A percentile compares a stretch with the other conserved stretches of the same genome.
Evolutionary conservation across 352 stramenopile genomes (phyloP).

Genomic region (Globisporangium takayamanum): DNA sequence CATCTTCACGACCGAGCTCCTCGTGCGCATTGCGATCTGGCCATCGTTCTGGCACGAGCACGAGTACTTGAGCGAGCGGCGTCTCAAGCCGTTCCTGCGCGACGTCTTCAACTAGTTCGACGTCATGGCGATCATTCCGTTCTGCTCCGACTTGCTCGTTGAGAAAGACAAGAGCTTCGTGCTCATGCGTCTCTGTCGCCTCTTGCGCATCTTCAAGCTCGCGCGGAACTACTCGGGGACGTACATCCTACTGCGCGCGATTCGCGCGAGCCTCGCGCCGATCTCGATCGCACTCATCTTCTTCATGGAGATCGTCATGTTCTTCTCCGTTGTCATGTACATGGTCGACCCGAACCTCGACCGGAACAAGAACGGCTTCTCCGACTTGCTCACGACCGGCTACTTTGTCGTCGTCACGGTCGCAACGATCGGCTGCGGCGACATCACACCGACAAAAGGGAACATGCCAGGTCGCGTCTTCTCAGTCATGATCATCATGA

Average conservation of each 20-base stretch:
- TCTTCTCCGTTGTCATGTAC: constrained; percentile 80
- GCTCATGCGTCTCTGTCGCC: constrained; percentile 53
- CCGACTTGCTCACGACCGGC: constrained; percentile 58
- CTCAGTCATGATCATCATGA: constrained; percentile 82
- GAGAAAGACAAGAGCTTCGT: constrained; percentile 72
- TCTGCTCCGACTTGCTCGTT: constrained; percentile 71
- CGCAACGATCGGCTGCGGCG: constrained; percentile 69
- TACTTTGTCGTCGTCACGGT: constrained; percentile 79
- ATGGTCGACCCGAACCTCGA: constrained; percentile 70
- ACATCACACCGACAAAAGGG: constrained; percentile 69
- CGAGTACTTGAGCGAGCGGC: constrained; percentile 59
- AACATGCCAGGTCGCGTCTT: constrained; percentile 59
- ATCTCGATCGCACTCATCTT: constrained; percentile 80
- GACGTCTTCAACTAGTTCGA: constrained; percentile 85
- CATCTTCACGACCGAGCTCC: constrained; percentile 64
- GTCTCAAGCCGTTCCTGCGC: constrained; percentile 55
- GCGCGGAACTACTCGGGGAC: constrained; percentile 72
- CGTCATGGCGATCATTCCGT: constrained; percentile 56
- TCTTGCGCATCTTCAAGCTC: constrained; percentile 79
- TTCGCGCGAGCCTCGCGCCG: constrained; percentile 59
- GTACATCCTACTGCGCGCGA: constrained; percentile 70
- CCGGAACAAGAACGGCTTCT: constrained; percentile 55
- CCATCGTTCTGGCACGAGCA: constrained; percentile 65
- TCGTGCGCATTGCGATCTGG: constrained; percentile 68
- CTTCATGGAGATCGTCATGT: constrained; percentile 74